Percentiles rank a stretch among this genome's conserved stretches.
Evolutionary conservation across 441 rosid species (phyloP).

Genomic region (Omphalea diandra): DNA sequence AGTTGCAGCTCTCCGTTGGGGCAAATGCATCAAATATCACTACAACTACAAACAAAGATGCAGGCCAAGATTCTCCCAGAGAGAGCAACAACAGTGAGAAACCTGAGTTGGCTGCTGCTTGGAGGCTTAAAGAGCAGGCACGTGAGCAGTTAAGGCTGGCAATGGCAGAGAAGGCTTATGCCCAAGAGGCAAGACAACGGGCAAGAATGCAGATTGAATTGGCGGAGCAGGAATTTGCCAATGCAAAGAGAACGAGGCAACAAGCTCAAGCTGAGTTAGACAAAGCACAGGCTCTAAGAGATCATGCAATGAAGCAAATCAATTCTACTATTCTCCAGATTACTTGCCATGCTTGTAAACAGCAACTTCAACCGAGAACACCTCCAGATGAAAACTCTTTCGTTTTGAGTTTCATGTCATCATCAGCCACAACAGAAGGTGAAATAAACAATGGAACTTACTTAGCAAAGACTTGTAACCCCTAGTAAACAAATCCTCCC

Average conservation of each 20-base stretch:
- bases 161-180: slow-evolving; percentile 70
- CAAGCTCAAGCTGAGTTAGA: slow-evolving; percentile 77
- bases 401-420: slow-evolving; percentile 75
- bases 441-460: slow-evolving; percentile 38
- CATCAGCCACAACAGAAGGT: slow-evolving; percentile 73
- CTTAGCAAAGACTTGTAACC: slow-evolving; percentile 21
- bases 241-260: slow-evolving; percentile 82
- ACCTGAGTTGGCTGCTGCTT: too few species aligned
- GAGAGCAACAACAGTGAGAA: slow-evolving; percentile 19
- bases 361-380: slow-evolving; percentile 50
- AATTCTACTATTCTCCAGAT: slow-evolving; percentile 65
- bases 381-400: slow-evolving; percentile 60
- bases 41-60: too few species aligned
- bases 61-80: slow-evolving; percentile 19
- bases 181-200: slow-evolving; percentile 73
- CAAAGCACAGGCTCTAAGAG: slow-evolving; percentile 65
- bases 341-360: slow-evolving; percentile 86
- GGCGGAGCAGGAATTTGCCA: slow-evolving; percentile 76
- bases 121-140: slow-evolving; percentile 41
- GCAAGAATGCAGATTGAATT: slow-evolving; percentile 77
- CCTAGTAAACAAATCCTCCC: slow-evolving; percentile 8
- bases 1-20: slow-evolving; percentile 55
- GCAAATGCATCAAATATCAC: slow-evolving; percentile 29
- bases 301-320: slow-evolving; percentile 72
- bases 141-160: slow-evolving; percentile 62